phyloP scores from a whole-genome alignment of 768 basidiomycete species.

The Tulasnella sp. region DNA sequence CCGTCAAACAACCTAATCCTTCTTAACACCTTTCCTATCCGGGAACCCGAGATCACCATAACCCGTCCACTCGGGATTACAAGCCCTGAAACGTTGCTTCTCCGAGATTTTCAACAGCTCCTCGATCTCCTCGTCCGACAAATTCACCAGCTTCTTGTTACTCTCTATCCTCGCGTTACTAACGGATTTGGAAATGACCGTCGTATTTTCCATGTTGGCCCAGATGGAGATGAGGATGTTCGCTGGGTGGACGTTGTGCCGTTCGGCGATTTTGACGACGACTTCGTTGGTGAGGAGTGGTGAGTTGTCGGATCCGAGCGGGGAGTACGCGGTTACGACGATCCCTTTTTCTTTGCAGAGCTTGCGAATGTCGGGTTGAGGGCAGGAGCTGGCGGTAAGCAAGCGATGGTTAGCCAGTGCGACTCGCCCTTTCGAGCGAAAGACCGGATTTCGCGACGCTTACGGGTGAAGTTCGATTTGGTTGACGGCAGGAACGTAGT shows the following conservation, averaged over 20 bases:
- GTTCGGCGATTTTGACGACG: slow-evolving; percentile 29
- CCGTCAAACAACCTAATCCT: background rate
- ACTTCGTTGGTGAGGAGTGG: slow-evolving; percentile 26
- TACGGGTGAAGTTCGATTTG: slow-evolving; percentile 77
- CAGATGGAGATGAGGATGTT: slow-evolving; percentile 25
- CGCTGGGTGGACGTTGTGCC: slow-evolving; percentile 23
- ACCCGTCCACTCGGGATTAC: slow-evolving; percentile 56
- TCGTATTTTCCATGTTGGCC: background rate
- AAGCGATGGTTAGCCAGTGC: background rate
- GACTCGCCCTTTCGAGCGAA: background rate
- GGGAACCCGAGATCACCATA: slow-evolving; percentile 57
- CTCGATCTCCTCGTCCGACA: slow-evolving; percentile 52
- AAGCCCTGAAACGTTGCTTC: slow-evolving; percentile 54
- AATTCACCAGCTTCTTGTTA: slow-evolving; percentile 54
- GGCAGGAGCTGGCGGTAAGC: background rate
- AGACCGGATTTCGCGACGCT: background rate
- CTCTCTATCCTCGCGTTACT: slow-evolving; percentile 29
- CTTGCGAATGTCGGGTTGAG: slow-evolving; percentile 42
- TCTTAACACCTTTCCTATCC: slow-evolving; percentile 33
- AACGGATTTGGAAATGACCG: slow-evolving; percentile 31
- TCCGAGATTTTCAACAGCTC: slow-evolving; percentile 55
- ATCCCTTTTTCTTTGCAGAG: slow-evolving; percentile 65
- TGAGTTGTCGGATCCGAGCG: slow-evolving; percentile 45
- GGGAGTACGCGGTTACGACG: slow-evolving; percentile 59
- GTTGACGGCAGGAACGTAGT: slow-evolving; percentile 66